Base-by-base conservation (phyloP, 768 basidiomycete species). In the Suillus subluteus region DNA sequence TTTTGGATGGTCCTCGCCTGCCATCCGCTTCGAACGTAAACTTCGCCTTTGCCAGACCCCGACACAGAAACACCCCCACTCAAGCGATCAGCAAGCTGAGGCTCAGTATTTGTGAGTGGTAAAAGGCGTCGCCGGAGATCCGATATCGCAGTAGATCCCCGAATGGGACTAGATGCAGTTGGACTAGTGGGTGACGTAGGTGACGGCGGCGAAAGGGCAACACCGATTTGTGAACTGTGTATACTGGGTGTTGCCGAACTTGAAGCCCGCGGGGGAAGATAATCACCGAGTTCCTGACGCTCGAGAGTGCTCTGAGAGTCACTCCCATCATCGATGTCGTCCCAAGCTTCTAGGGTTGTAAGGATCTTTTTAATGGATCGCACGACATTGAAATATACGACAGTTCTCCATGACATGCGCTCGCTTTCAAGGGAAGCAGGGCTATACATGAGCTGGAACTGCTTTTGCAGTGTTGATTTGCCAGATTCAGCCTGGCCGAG, bases 1-100 rank as follows among this genome's bases (percentile, higher is more conserved):
- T 85, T 84, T 70, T 88, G 84, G 62, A 87, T 80, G 1, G 88
- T 87, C 63, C 88, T 85, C 6, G 88, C 83, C 74, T 94, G 92
- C 92, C 92, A 94, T 15, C 92, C 92, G 58, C 84, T 88, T 35
- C 92, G 89, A 21, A 94, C 92, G 72, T 84, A 92, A 41, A 94
- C 86, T 62, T 86, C 86, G 67, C 90, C 88, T 70, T 86, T 91
- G 9, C 91, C 91, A n/a, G 90, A 90, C 37, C 90, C 90, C 26
- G 89, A 88, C 40, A 92, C 86, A 30, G 86, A 81, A 63, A 92
- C 78, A 16, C 91, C 92, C 35, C 91, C 92, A 63, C 89, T 91
- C 23, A 94, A 83, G 48, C 88, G 86, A 67, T 91, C 87, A 7
- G 86, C 91, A 54, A 94, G 84, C 52, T 85, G 83, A 2, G 81